These are phyloP conservation scores for Larix sibirica DNA, from an alignment of 83 land plant genomes.

Conservation along the genomic window DNA sequence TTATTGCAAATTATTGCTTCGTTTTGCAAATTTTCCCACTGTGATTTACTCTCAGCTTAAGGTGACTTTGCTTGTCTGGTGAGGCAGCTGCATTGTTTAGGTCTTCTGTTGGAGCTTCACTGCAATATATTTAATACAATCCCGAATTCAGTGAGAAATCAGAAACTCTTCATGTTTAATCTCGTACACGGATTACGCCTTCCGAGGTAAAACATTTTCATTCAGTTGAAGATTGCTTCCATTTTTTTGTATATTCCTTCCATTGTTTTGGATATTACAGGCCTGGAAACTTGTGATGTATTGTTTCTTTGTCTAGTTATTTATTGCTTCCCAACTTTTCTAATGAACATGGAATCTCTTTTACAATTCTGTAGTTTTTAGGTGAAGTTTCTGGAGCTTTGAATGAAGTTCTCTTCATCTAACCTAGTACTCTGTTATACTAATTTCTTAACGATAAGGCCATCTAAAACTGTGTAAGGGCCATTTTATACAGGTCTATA, in stretches of 20 bases:
- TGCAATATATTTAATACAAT: conserved; percentile 6
- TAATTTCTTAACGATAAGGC: too few relatives aligned
- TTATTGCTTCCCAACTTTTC: neutral
- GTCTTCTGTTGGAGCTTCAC: conserved; percentile 40
- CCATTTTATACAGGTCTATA: too few relatives aligned
- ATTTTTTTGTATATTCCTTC: neutral
- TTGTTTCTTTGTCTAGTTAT: neutral
- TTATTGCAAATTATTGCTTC: neutral
- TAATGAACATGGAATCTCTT: too few relatives aligned
- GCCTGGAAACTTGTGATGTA: neutral
- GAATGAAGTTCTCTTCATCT: too few relatives aligned
- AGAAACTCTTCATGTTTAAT: conserved; percentile 36
- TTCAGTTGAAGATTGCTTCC: neutral
- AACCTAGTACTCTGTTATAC: too few relatives aligned
- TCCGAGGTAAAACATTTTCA: conserved; percentile 36
- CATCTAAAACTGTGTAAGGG: too few relatives aligned
- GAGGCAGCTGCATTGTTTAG: conserved; percentile 66
- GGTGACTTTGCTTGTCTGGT: too few relatives aligned
- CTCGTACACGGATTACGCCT: conserved; percentile 55
- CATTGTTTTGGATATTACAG: neutral
- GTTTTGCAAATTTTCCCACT: neutral
- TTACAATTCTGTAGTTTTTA: too few relatives aligned
- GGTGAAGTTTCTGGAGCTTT: too few relatives aligned
- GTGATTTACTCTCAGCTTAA: too few relatives aligned
- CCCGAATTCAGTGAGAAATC: conserved; percentile 32